Evolutionary conservation across 768 basidiomycete genomes (phyloP).

Genomic region (Albatrellus ellisii): DNA sequence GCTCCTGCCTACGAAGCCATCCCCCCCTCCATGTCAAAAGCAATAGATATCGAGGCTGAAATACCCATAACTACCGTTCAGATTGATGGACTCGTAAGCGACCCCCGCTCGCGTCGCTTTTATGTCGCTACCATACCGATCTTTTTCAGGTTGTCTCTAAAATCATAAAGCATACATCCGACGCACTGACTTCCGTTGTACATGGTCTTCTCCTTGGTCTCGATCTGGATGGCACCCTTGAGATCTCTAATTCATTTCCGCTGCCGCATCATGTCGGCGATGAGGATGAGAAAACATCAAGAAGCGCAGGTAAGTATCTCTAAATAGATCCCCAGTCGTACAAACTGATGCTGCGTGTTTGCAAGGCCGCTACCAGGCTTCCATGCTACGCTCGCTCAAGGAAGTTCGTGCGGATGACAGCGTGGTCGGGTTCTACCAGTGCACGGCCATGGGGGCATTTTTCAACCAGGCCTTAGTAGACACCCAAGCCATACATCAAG

Average conservation of each 20-base stretch:
- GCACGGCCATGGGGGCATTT: conserved; percentile 75
- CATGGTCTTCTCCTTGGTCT: conserved; percentile 83
- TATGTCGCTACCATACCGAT: conserved; percentile 1
- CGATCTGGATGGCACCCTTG: conserved; percentile 82
- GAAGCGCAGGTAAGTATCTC: conserved; percentile 47
- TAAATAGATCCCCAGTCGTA: background rate
- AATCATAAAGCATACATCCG: conserved; percentile 86
- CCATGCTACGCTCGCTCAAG: conserved; percentile 78
- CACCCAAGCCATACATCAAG: conserved; percentile 75
- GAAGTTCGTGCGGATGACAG: conserved; percentile 89
- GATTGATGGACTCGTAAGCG: conserved; percentile 68
- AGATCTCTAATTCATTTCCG: conserved; percentile 86
- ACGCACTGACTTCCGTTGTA: conserved; percentile 57
- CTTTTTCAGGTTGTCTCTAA: conserved; percentile 70
- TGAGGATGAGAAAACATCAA: conserved; percentile 74
- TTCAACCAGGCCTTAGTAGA: conserved; percentile 73
- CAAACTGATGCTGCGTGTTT: background rate
- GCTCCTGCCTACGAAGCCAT: conserved; percentile 74
- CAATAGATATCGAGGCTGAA: conserved; percentile 87
- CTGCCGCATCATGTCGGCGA: conserved; percentile 61
- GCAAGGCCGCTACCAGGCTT: conserved; percentile 66
- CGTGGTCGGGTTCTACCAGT: conserved; percentile 90
- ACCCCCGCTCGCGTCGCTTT: background rate
- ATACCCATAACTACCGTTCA: conserved; percentile 71
- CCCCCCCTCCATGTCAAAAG: conserved; percentile 85